Percentiles rank a stretch among this genome's conserved stretches.
Evolutionary conservation across 768 basidiomycete genomes (phyloP).

Genomic region (Gloeopeniophorella convolvens): DNA sequence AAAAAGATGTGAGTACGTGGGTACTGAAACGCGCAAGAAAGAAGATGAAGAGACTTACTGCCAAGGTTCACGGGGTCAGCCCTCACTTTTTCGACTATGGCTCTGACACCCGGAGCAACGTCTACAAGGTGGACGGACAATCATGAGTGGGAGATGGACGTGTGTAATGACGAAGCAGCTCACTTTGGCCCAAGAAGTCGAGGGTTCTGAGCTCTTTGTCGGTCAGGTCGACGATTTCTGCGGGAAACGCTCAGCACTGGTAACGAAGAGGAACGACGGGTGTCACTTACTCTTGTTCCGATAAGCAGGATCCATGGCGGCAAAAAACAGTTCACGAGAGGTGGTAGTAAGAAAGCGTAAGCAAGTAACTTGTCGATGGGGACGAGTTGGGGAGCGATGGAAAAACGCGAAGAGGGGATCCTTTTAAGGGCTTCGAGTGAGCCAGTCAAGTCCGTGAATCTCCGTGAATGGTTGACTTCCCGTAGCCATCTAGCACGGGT

Average conservation of each 20-base stretch:
- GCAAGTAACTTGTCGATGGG: conserved; percentile 11
- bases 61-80: conserved; percentile 21
- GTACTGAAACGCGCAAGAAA: conserved; percentile 24
- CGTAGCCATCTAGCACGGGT: too few species aligned
- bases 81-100: conserved; percentile 22
- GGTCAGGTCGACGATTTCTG: conserved; percentile 26
- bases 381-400: conserved; percentile 8
- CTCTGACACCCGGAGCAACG: conserved; percentile 15
- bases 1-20: conserved; percentile 21
- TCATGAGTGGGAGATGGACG: conserved; percentile 19
- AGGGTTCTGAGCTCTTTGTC: conserved; percentile 16
- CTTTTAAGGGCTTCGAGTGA: too few species aligned
- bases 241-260: conserved; percentile 26
- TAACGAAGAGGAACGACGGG: conserved; percentile 25
- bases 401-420: conserved; percentile 4
- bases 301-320: conserved; percentile 21
- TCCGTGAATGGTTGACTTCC: too few species aligned
- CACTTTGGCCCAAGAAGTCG: conserved; percentile 21
- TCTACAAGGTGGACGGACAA: conserved; percentile 24
- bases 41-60: conserved; percentile 22
- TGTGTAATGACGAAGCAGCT: conserved; percentile 17
- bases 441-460: too few species aligned
- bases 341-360: conserved; percentile 14
- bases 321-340: conserved; percentile 12
- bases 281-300: conserved; percentile 26